Conservation (phyloP, 1,284 basidiomycete species). For the Peniophora sp. region DNA sequence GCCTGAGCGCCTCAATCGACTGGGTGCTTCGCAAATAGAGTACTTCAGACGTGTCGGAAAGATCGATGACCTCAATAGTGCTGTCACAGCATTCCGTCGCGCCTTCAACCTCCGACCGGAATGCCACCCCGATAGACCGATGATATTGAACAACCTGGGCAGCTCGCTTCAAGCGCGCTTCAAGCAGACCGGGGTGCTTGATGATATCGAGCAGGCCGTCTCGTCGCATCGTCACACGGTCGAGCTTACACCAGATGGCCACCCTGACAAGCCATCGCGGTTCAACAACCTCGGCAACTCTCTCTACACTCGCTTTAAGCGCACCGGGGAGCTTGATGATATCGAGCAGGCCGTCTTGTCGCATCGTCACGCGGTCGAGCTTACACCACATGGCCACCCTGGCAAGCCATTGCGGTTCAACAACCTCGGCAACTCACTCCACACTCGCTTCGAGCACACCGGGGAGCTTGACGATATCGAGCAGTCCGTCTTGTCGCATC, state of each 20-base stretch:
- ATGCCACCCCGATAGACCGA: too few relatives aligned
- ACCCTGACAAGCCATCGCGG: not conserved
- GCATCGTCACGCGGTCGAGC: not conserved
- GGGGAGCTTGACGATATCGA: not conserved
- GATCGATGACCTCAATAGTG: too few relatives aligned
- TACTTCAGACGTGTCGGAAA: too few relatives aligned
- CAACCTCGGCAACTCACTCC: not conserved
- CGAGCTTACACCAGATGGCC: not conserved
- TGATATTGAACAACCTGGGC: too few relatives aligned
- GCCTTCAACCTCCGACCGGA: too few relatives aligned
- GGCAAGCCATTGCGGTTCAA: not conserved
- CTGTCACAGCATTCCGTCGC: too few relatives aligned
- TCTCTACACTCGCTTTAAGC: not conserved
- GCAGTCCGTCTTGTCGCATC: not conserved
- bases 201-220: too few relatives aligned
- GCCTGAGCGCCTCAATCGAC: too few relatives aligned
- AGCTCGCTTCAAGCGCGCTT: too few relatives aligned
- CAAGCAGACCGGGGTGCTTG: too few relatives aligned
- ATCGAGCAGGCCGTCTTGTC: not conserved
- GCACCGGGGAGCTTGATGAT: not conserved
- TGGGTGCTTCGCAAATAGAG: too few relatives aligned
- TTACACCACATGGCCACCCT: not conserved
- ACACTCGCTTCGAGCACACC: not conserved
- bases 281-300: not conserved
- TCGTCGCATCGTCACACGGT: not conserved